phyloP scores from a whole-genome alignment of 1,284 basidiomycete species.

The Vanrija pseudolonga region DNA sequence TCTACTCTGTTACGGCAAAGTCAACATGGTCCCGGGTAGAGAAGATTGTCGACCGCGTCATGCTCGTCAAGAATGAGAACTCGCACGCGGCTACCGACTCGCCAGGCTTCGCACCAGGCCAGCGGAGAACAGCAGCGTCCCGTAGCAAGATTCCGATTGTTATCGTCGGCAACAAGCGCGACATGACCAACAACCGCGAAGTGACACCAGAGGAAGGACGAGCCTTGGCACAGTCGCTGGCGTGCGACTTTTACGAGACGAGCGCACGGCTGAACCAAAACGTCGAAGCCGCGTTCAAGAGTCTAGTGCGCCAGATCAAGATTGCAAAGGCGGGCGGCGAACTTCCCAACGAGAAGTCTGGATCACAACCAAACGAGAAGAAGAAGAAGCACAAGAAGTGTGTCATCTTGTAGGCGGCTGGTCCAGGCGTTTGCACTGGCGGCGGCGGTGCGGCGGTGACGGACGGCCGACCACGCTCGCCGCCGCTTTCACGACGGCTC shows the following conservation, averaged over 20 bases:
- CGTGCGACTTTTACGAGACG: slow-evolving; percentile 94
- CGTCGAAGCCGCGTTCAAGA: slow-evolving; percentile 89
- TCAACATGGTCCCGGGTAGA: slow-evolving; percentile 91
- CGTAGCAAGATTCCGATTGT: slow-evolving; percentile 52
- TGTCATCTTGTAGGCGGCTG: slow-evolving; percentile 37
- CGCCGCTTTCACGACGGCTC: no score
- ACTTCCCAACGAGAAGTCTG: not conserved
- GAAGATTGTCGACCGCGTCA: slow-evolving; percentile 91
- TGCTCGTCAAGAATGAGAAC: slow-evolving; percentile 82
- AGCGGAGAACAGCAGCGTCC: slow-evolving; percentile 1
- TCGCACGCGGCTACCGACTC: slow-evolving; percentile 49
- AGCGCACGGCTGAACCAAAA: slow-evolving; percentile 93
- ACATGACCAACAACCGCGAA: slow-evolving; percentile 71
- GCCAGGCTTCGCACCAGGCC: not conserved
- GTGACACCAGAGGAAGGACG: slow-evolving; percentile 85
- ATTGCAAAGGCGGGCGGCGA: slow-evolving; percentile 24
- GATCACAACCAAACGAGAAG: not conserved
- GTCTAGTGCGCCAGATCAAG: slow-evolving; percentile 79
- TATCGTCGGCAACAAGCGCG: slow-evolving; percentile 88
- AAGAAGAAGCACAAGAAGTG: slow-evolving; percentile 47
- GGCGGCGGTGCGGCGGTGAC: no score
- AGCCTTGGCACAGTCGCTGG: slow-evolving; percentile 76
- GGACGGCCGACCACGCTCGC: no score
- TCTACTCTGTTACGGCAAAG: slow-evolving; percentile 95
- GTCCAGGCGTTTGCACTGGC: no score